Evolutionary conservation across 208 protist species (phyloP).

Genomic region (Naegleria lovaniensis): DNA sequence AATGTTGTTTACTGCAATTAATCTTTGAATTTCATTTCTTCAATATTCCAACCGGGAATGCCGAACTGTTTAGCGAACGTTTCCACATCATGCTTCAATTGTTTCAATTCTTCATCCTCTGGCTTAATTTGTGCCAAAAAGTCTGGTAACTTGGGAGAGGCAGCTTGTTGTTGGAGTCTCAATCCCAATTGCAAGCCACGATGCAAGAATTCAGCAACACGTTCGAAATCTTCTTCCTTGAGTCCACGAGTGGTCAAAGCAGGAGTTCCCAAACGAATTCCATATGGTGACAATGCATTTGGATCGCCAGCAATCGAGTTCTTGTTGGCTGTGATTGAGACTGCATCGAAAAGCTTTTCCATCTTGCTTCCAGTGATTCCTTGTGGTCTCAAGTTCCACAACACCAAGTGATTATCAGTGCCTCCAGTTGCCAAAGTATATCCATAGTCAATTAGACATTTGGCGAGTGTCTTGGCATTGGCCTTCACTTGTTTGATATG

Average conservation of each 20-base stretch:
- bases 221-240: conserved; percentile 73
- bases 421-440: conserved; percentile 85
- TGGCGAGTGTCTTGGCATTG: conserved; percentile 76
- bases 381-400: conserved; percentile 91
- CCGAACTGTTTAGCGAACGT: conserved; percentile 43
- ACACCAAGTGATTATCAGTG: conserved; percentile 95
- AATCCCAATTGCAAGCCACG: conserved; percentile 66
- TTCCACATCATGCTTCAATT: conserved; percentile 41
- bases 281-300: conserved; percentile 78
- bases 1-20: too few species aligned
- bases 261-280: conserved; percentile 87
- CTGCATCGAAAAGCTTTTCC: conserved; percentile 84
- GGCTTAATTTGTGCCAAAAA: neutral
- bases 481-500: conserved; percentile 81
- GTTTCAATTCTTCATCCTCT: neutral
- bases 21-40: conserved; percentile 1
- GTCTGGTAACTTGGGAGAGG: neutral
- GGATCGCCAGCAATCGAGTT: conserved; percentile 92
- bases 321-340: conserved; percentile 91
- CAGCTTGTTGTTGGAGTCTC: conserved; percentile 43
- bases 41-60: conserved; percentile 49
- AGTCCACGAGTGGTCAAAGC: conserved; percentile 90
- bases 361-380: conserved; percentile 87
- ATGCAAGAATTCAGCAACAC: conserved; percentile 79
- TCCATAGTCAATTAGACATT: conserved; percentile 64